These are phyloP conservation scores for Dendrobium catenatum DNA, from an alignment of 106 monocot genomes.

Conservation along the genomic window DNA sequence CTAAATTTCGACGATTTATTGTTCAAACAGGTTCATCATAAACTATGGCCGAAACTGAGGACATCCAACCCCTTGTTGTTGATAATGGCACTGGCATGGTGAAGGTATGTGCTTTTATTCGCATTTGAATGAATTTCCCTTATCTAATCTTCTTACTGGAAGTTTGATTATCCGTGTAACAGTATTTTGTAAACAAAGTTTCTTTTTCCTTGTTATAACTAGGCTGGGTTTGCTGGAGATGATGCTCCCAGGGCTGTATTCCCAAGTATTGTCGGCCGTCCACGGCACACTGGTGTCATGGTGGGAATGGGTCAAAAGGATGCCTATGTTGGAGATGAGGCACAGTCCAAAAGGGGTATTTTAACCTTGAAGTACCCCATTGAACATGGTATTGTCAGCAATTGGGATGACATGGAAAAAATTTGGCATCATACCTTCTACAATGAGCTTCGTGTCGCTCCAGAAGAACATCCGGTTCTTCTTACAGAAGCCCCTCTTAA, in stretches of 20 bases:
- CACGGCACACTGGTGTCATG: slow-evolving; percentile 32
- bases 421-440: slow-evolving; percentile 31
- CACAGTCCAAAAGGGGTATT: slow-evolving; percentile 33
- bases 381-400: slow-evolving; percentile 37
- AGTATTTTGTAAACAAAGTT: background rate
- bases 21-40: background rate
- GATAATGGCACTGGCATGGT: slow-evolving; percentile 34
- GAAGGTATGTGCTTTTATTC: slow-evolving; percentile 8
- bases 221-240: slow-evolving; percentile 46
- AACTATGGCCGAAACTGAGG: slow-evolving; percentile 23
- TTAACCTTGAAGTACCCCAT: slow-evolving; percentile 31
- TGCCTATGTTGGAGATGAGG: slow-evolving; percentile 38
- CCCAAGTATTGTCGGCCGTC: slow-evolving; percentile 29
- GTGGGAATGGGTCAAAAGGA: slow-evolving; percentile 40
- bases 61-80: slow-evolving; percentile 28
- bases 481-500: slow-evolving; percentile 40
- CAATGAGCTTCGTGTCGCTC: slow-evolving; percentile 39
- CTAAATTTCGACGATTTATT: background rate
- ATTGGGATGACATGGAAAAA: slow-evolving; percentile 38
- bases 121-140: background rate
- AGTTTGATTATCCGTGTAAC: no score
- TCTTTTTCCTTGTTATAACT: background rate
- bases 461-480: slow-evolving; percentile 33
- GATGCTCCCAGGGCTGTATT: slow-evolving; percentile 40
- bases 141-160: background rate